Evolutionary conservation across 2,329 filamentous ascomycete species (phyloP).

Genomic region (Stemphylium lycopersici): DNA sequence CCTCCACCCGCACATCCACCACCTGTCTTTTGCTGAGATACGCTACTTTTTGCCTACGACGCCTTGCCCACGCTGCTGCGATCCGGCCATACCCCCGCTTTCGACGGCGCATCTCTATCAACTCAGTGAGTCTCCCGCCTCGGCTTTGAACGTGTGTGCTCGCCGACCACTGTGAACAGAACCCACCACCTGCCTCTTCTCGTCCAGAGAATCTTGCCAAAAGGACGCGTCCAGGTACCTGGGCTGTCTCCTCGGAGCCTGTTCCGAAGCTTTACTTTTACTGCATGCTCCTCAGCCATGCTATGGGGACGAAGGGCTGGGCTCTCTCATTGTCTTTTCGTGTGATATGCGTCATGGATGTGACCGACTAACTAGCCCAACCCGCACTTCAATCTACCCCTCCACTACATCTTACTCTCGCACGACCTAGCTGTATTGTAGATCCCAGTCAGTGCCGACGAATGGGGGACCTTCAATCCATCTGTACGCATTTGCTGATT

Average conservation of each 20-base stretch:
- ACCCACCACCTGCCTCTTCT: too few relatives aligned
- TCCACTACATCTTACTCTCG: background rate
- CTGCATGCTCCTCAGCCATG: background rate
- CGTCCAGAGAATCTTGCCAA: too few relatives aligned
- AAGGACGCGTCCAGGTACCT: too few relatives aligned
- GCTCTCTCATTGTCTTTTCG: background rate
- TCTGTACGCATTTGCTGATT: background rate
- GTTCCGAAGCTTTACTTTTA: background rate
- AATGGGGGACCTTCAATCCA: background rate
- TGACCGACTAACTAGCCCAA: background rate
- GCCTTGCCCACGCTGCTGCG: background rate
- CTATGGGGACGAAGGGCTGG: background rate
- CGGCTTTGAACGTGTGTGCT: background rate
- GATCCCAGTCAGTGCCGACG: background rate
- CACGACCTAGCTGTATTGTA: background rate
- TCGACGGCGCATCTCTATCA: background rate
- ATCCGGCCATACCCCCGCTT: slow-evolving; percentile 1
- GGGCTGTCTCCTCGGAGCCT: too few relatives aligned
- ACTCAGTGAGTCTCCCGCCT: background rate
- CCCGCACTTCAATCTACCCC: background rate
- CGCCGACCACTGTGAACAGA: slow-evolving; percentile 2
- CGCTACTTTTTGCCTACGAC: background rate
- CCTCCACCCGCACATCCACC: slow-evolving; percentile 7
- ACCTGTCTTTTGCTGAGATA: background rate
- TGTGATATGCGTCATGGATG: background rate